Conservation (phyloP, 306 rosid species). For the Cotoneaster glaucophyllus region DNA sequence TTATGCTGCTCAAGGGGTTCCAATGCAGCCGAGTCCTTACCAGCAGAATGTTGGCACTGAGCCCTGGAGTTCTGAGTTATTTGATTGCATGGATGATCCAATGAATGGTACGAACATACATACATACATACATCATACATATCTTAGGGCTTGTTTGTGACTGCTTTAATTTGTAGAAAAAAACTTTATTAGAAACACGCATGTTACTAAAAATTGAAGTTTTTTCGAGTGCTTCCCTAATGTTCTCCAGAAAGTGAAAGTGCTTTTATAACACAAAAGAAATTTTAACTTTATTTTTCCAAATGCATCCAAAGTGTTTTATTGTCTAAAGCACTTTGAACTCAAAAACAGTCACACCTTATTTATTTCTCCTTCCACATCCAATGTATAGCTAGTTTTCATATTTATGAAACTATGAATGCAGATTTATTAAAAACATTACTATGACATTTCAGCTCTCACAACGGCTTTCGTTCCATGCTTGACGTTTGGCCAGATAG, state of each 20-base stretch:
- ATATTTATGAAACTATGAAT: not conserved
- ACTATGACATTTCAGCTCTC: slow-evolving; percentile 10
- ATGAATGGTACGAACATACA: not conserved
- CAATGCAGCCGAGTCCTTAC: not conserved
- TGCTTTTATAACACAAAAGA: not conserved
- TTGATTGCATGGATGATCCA: slow-evolving; percentile 30
- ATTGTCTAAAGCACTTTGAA: not conserved
- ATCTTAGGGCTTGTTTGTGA: not conserved
- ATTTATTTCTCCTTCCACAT: not conserved
- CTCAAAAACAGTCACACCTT: not conserved
- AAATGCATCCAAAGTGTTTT: not conserved
- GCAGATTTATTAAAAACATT: not conserved
- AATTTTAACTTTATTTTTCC: not conserved
- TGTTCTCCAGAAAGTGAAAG: not conserved
- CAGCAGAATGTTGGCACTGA: not conserved
- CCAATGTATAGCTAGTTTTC: not conserved
- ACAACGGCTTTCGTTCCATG: slow-evolving; percentile 19
- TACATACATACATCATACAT: not conserved
- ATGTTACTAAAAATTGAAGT: not conserved
- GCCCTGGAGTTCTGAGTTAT: slow-evolving; percentile 12
- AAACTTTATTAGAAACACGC: not conserved
- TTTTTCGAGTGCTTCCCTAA: not conserved
- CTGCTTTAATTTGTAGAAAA: not conserved
- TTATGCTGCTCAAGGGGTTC: slow-evolving; percentile 5
- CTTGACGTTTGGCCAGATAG: slow-evolving; percentile 24